Percentiles rank a stretch among this genome's conserved stretches.
Evolutionary conservation across 345 rosid genomes (phyloP).

Genomic region (Sapria himalayana): DNA sequence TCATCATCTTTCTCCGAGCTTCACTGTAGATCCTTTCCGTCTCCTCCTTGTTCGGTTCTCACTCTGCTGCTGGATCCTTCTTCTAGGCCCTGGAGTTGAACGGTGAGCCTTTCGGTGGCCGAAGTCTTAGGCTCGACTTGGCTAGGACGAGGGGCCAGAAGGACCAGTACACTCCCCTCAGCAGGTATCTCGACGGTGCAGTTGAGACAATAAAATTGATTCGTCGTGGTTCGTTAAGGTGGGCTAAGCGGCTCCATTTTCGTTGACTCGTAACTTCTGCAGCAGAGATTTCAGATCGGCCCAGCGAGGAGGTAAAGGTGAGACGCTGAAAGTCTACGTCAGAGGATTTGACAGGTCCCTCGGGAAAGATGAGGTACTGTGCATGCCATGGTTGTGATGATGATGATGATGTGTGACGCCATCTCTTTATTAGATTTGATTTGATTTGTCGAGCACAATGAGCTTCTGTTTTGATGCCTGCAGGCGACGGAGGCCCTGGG

Average conservation of each 20-base stretch:
- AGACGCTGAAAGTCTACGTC: conserved; percentile 21
- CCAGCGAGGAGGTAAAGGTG: conserved; percentile 30
- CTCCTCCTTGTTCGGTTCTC: background rate
- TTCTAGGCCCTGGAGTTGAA: conserved; percentile 39
- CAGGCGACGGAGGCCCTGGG: conserved; percentile 33
- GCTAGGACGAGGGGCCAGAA: conserved; percentile 41
- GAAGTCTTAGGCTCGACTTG: conserved; percentile 45
- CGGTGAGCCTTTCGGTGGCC: conserved; percentile 29
- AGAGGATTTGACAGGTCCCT: conserved; percentile 38
- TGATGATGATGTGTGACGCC: too few relatives aligned
- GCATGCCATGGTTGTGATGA: background rate
- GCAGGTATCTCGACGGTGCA: conserved; percentile 23
- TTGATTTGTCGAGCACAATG: background rate
- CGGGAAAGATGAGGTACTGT: conserved; percentile 32
- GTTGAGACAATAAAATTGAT: background rate
- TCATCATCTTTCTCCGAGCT: background rate
- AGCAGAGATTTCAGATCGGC: conserved; percentile 27
- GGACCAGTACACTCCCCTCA: conserved; percentile 33
- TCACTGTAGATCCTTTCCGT: background rate
- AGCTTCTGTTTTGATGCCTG: background rate
- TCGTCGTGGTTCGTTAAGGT: background rate
- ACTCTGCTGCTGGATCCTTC: background rate
- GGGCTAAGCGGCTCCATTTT: background rate
- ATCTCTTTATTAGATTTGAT: background rate
- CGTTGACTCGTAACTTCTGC: conserved; percentile 5